Base-by-base conservation (phyloP, 2,329 filamentous ascomycete genomes). In the Trichoderma cornu-damae region DNA sequence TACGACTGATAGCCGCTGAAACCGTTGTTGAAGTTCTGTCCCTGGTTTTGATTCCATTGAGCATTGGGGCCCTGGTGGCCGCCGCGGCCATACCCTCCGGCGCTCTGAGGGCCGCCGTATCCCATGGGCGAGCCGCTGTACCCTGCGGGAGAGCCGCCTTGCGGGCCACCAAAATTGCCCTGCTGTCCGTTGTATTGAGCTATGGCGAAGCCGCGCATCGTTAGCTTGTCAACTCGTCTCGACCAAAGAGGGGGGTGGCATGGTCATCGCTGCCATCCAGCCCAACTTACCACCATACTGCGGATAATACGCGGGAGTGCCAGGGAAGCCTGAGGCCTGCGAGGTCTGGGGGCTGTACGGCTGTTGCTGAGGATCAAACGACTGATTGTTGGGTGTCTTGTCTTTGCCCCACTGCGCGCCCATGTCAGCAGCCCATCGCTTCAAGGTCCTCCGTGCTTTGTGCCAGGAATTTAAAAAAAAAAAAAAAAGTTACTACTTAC, bases 391-490 rank as follows among this genome's bases (percentile, higher is more conserved):
- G 26, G 94, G 90, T 53, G 92, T 91, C 77, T 96, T 96, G 75
- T 99, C 94, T 78, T 99, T 99, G 71, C 94, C 94, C 94, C 94
- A 99, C 93, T 97, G 69, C 37, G 65, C 64, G 58, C 6, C 18
- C 59, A 59, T 59, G 63, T 60, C 47, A 60, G 54, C n/a, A 38
- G 56, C 48, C 50, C 11, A 2, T 44, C 11, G n/a, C n/a, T n/a
- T n/a, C n/a, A n/a, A n/a, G n/a, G 4, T 28, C 28, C 9, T 6
- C 3, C 5, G 28, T 30, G 6, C 6, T 30, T 9, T 7, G 3
- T 2, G 28, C 9, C 28, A 30, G 28, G 26, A 30, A 9, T 30
- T 2, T 7, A 3, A 6, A 42, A 46, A n/a, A n/a, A 24, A 22
- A 34, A 8, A 11, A 3, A 3, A n/a, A 14, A 11, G 3, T 24